Conservation (phyloP, 164 flowering plant genomes). For the Malania oleifera region DNA sequence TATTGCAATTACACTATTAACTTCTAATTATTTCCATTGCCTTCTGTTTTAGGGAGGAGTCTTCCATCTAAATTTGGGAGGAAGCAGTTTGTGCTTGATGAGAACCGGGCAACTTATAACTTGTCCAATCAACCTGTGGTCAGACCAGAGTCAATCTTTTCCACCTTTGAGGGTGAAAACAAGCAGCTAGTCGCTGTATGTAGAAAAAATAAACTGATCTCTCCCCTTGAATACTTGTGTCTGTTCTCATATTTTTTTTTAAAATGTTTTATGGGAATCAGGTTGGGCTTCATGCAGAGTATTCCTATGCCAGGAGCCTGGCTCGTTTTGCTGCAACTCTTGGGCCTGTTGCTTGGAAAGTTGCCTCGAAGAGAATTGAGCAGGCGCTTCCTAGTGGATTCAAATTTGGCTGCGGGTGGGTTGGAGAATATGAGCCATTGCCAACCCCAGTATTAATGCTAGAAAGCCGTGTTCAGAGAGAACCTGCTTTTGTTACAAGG, state of each 20-base stretch:
- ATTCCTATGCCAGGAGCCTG: conserved; percentile 86
- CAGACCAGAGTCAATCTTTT: conserved; percentile 48
- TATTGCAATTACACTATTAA: not conserved
- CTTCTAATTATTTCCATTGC: conserved; percentile 12
- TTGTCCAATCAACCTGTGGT: conserved; percentile 36
- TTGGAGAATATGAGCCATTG: conserved; percentile 91
- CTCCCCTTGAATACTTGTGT: not conserved
- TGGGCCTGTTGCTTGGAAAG: conserved; percentile 87
- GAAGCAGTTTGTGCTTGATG: conserved; percentile 51
- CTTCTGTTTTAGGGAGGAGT: conserved; percentile 52
- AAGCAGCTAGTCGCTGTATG: conserved; percentile 86
- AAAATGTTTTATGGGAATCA: conserved; percentile 31
- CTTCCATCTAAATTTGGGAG: conserved; percentile 48
- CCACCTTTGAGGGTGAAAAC: conserved; percentile 69
- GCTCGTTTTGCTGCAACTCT: conserved; percentile 93
- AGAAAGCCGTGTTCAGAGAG: conserved; percentile 33
- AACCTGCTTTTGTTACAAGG: conserved; percentile 21
- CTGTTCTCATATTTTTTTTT: conserved; percentile 12
- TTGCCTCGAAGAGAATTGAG: conserved; percentile 76
- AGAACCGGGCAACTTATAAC: conserved; percentile 69
- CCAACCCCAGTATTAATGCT: conserved; percentile 58
- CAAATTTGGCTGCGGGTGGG: conserved; percentile 94
- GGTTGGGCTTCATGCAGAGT: conserved; percentile 89
- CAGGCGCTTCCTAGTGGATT: conserved; percentile 62
- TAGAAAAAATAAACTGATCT: conserved; percentile 10